Base-by-base conservation (phyloP, 2,329 filamentous ascomycete species). In the Pestalotiopsis fici region DNA sequence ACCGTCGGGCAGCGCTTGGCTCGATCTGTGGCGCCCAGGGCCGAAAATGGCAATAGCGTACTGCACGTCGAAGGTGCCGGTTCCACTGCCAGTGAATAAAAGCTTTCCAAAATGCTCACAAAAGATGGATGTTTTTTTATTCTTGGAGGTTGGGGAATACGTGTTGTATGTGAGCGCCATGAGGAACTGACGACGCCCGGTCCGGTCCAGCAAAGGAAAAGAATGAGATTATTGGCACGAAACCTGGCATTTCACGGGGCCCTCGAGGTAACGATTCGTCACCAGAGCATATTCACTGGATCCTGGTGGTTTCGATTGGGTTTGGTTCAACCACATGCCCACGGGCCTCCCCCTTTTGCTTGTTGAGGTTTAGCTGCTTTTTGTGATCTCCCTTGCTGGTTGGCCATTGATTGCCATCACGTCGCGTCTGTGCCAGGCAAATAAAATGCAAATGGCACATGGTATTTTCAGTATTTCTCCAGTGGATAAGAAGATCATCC, bases 331-430 rank as follows among this genome's bases (percentile, higher is more conserved):
- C 39, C 59, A 62, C 59, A 62, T 50, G 35, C 59, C 37, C 59
- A 62, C 59, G 59, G 59, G 59, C 59, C 57, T 35, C 31, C 59
- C 59, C 59, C 39, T 62, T 62, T 62, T 15, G 18, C 59, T 47
- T 23, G 12, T 47, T 62, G n/a, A 11, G 59, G 59, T 11, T 47
- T 62, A 47, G 59, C 21, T 28, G 25, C n/a, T 43, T 50, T 47
- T 28, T n/a, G n/a, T 47, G 37, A 25, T 43, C 13, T 47, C 35
- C 21, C 37, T 31, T 28, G 31, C 57, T 60, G 23, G 23, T 28
- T 57, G 55, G 55, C 12, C 23, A 57, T 57, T 15, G 27, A 57
- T 57, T 31, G 15, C 31, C 31, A 35, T 27, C 55, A 57, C 23
- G 55, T 27, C 25, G 55, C 55, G 27, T 57, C 27, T 57, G 43